phyloP scores from a whole-genome alignment of 345 rosid genomes.

The Heritiera fomes region DNA sequence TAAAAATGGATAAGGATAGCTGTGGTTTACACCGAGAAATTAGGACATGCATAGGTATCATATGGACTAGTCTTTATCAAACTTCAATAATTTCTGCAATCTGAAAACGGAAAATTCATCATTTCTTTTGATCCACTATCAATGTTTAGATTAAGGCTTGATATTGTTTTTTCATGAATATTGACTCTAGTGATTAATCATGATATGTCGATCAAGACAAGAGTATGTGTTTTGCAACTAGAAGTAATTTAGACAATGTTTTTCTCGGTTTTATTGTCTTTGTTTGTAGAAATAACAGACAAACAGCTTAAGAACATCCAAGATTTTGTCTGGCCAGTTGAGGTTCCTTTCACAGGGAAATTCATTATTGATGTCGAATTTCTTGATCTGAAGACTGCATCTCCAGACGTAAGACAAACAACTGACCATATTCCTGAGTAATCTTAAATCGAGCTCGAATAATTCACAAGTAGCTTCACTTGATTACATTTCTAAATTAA shows the following conservation, averaged over 20 bases:
- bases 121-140: background rate
- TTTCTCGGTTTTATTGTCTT: background rate
- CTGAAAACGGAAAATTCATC: background rate
- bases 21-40: no score
- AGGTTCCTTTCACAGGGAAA: conserved; percentile 79
- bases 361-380: conserved; percentile 90
- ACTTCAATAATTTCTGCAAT: background rate
- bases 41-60: no score
- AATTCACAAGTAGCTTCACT: no score
- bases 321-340: conserved; percentile 82
- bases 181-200: background rate
- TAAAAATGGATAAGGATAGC: no score
- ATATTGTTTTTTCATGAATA: background rate
- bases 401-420: conserved; percentile 54
- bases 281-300: conserved; percentile 60
- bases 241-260: no score
- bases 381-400: conserved; percentile 71
- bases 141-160: background rate
- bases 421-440: no score
- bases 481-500: no score
- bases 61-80: no score
- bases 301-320: conserved; percentile 72
- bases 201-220: background rate
- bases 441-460: no score
- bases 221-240: background rate